Base-by-base conservation (phyloP, 805 yeast genomes). In the Kodamaea kakaduensis region DNA sequence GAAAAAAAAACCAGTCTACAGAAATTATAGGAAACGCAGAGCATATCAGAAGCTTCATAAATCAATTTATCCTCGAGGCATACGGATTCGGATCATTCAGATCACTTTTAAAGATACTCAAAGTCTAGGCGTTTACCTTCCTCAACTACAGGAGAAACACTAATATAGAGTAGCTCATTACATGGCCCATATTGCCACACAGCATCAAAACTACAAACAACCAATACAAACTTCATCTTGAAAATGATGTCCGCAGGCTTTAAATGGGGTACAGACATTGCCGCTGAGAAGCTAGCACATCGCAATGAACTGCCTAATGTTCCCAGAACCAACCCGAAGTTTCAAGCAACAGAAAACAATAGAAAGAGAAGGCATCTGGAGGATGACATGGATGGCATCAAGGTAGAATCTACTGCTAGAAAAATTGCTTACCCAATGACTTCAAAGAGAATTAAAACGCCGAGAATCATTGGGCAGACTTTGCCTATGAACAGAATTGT, bases 401-500 rank as follows among this genome's bases (percentile, higher is more conserved):
- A 31, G 21, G 18, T 25, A 13, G 22, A 22, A n/a, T 13, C 36
- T 9, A n/a, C 37, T 24, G 28, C 42, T 9, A 24, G 44, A 28
- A 35, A 29, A 15, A 19, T 31, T 17, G 28, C 36, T 27, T 23
- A 28, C 25, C 40, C 40, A 4, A 17, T n/a, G 4, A 21, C 17
- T 5, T 31, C 22, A 22, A 67, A 67, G 41, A 51, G 57, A 37
- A 41, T 62, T 17, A 65, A 64, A 47, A 62, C 69, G 17, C 73
- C 69, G 34, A 59, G 59, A 31, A 70, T 78, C 14, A 43, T 57
- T 21, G 86, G 88, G 4, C 78, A 76, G 42, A 69, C 67, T 9
- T 67, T 85, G 34, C 84, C 93, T 3, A 52, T 84, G 13, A 55
- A 64, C 31, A 68, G 95, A 40, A 58, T 83, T 17, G 67, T 86